Base-by-base conservation (phyloP, 306 rosid genomes). In the Prunus salicina region DNA sequence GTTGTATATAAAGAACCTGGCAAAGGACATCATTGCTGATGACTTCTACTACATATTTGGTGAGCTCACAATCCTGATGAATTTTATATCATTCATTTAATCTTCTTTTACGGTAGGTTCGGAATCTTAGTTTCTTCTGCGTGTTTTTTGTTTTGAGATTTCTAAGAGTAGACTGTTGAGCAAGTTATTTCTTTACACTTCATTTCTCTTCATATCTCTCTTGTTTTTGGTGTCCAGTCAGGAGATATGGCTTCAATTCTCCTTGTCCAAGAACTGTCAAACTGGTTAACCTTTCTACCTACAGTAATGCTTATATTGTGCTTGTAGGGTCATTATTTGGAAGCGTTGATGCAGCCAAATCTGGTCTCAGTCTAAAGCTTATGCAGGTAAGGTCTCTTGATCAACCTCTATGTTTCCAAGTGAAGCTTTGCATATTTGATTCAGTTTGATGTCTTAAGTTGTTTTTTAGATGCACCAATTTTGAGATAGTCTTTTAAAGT, bases 1-100 rank as follows among this genome's bases (percentile, higher is more conserved):
- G 71, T 89, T 95, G 88, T 95, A 95, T 82, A 80, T 95, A 46
- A 95, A 95, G 91, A 95, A 95, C 91, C 84, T 95, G 88, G 96
- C 97, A 19, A 95, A 95, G 87, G 98, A 92, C 72, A 91, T 92
- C 74, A 66, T 84, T 77, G 74, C 76, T 62, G 93, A 92, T 66
- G 97, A 95, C 84, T 89, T 95, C 77, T 89, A 85, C 82, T 84
- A 84, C 77, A 85, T 92, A 82, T 95, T 92, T 83, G 98, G 98
- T 94, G 57, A 89, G 95, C 78, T 79, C 77, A 69, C 78, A 12
- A 65, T 72, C 58, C 46, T 75, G 57, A 67, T 74, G 5, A n/a
- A 12, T 41, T 38, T 16, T 61, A 50, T 68, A 1, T 55, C 27
- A 28, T 38, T 14, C 22, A 32, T 6, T 74, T 34, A 11, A 16